These are phyloP conservation scores for Beauveria asiatica DNA, from an alignment of 2,329 filamentous ascomycete genomes.

Conservation along the genomic window DNA sequence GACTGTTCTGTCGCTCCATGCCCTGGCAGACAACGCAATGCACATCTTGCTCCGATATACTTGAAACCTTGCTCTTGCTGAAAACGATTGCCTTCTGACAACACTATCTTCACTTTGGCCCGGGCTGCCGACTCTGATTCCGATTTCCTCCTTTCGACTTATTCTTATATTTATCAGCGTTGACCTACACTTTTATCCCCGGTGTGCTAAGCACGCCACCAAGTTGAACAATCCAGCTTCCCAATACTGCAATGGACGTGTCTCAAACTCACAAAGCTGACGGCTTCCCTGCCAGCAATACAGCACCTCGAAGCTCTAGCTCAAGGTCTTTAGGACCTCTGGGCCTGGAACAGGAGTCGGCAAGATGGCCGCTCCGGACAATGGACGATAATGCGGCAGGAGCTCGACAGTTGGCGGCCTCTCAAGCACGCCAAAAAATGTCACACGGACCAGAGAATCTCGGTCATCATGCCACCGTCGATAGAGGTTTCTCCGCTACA, in stretches of 20 bases:
- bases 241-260: not conserved
- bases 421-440: not conserved
- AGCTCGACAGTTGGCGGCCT: not conserved
- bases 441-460: not conserved
- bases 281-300: not conserved
- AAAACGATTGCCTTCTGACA: not conserved
- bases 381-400: slow-evolving; percentile 3
- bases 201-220: not conserved
- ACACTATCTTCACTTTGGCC: not conserved
- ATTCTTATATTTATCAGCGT: slow-evolving; percentile 5
- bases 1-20: not conserved
- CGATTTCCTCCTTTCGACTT: not conserved
- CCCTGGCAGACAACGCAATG: slow-evolving; percentile 6
- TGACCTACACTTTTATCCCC: not conserved
- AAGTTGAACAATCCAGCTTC: no score
- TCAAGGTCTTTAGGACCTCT: not conserved
- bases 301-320: not conserved
- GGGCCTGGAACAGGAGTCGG: not conserved
- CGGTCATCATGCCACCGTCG: not conserved
- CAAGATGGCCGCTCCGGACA: slow-evolving; percentile 4
- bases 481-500: slow-evolving; percentile 17
- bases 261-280: not conserved
- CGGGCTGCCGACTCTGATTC: not conserved
- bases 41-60: slow-evolving; percentile 3
- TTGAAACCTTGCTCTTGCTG: slow-evolving; percentile 11